Evolutionary conservation across 495 filamentous ascomycete species (phyloP).

Genomic region (Aspergillus avenaceus): DNA sequence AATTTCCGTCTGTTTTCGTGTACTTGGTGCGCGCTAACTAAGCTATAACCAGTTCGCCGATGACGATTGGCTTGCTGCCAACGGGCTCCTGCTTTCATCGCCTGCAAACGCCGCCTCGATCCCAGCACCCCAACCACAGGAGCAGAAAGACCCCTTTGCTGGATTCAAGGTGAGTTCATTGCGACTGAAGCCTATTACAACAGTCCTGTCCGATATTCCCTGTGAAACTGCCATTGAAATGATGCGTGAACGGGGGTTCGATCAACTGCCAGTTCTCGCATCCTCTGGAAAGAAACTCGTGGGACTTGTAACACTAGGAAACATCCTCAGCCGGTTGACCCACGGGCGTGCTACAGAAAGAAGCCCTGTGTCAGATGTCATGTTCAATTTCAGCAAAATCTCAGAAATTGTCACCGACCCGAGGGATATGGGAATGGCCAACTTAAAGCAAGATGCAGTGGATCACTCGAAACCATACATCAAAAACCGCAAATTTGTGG

Average conservation of each 20-base stretch:
- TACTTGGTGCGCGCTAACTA: slow-evolving; percentile 3
- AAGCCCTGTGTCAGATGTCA: slow-evolving; percentile 77
- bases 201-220: slow-evolving; percentile 60
- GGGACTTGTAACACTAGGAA: slow-evolving; percentile 89
- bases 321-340: slow-evolving; percentile 85
- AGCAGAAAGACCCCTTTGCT: slow-evolving; percentile 54
- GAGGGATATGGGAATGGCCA: slow-evolving; percentile 46
- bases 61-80: slow-evolving; percentile 96
- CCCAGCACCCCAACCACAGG: slow-evolving; percentile 23
- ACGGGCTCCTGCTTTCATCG: slow-evolving; percentile 74
- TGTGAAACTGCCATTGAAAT: slow-evolving; percentile 88
- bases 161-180: slow-evolving; percentile 75
- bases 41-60: slow-evolving; percentile 81
- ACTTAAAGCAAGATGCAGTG: slow-evolving; percentile 5
- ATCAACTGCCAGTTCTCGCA: slow-evolving; percentile 87
- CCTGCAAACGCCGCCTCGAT: slow-evolving; percentile 48
- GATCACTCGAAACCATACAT: slow-evolving; percentile 12
- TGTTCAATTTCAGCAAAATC: slow-evolving; percentile 90
- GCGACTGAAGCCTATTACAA: slow-evolving; percentile 87
- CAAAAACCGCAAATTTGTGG: slow-evolving; percentile 70
- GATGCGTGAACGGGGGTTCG: slow-evolving; percentile 95
- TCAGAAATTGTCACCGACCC: slow-evolving; percentile 86
- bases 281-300: slow-evolving; percentile 67
- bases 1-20: background rate
- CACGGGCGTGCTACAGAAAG: slow-evolving; percentile 68